Base-by-base conservation (phyloP, 108 stramenopile genomes). In the Cylindrotheca fusiformis region DNA sequence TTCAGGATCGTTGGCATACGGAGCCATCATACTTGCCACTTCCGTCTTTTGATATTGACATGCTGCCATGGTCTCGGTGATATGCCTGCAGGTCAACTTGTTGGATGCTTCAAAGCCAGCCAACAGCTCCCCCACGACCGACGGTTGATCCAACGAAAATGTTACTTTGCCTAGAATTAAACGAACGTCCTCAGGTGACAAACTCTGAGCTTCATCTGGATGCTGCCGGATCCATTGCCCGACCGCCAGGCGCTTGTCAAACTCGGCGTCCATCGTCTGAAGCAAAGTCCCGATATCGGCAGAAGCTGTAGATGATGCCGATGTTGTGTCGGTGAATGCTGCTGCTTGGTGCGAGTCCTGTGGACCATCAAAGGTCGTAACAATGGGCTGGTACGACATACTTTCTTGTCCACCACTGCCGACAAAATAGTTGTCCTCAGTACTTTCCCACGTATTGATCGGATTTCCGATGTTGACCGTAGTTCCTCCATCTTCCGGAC, bases 1-100 rank as follows among this genome's bases (percentile, higher is more conserved):
- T 27, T 67, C 47, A 1, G 66, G 66, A 58, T 67, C 66, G 5
- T 18, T 58, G 10, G 47, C 66, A 27, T 67, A 58, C 20, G 66
- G 66, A 30, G 56, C 66, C 66, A 67, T 67, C 2, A 28, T 21
- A n/a, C 27, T 47, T 0, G 55, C 66, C 2, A 67, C 48, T 3
- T 67, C 66, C 4, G 55, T 25, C 30, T 58, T 57, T 48, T 45
- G 25, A 22, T 48, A 58, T 1, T 22, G 26, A 32, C 66, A 67
- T 8, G 56, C 28, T 8, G 48, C 18, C 57, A 67, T 58, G 2
- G 57, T 48, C 26, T 36, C 45, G 5, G 32, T 17, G 45, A 67
- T 47, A 51, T 67, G 66, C 17, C 22, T 28, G 31, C 55, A 56
- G 2, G 56, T 67, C 45, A 67, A 26, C 4, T 51, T 63, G 25